Evolutionary conservation across 2,329 filamentous ascomycete species (phyloP).

Genomic region (Annulohypoxylon truncatum): DNA sequence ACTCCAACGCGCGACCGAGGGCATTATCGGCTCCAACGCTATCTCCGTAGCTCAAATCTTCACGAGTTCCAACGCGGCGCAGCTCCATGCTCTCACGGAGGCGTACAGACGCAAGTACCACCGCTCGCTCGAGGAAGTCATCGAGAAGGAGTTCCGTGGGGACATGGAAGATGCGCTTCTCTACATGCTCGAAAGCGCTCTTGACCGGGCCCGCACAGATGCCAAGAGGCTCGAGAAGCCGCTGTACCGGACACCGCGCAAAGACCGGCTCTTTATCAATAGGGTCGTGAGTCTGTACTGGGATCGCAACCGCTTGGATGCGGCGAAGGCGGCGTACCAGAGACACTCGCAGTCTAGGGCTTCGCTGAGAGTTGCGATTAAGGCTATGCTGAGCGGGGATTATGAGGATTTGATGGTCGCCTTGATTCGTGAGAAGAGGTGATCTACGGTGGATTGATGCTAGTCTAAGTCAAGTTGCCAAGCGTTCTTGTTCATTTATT

Average conservation of each 20-base stretch:
- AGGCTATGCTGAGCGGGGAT: constrained; percentile 45
- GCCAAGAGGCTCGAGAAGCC: constrained; percentile 44
- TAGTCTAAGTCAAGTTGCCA: neutral
- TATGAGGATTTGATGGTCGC: constrained; percentile 48
- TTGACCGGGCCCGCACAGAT: constrained; percentile 44
- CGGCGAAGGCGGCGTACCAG: constrained; percentile 44
- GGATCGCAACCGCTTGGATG: constrained; percentile 46
- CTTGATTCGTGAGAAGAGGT: constrained; percentile 46
- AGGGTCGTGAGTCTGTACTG: constrained; percentile 50
- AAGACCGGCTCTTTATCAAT: constrained; percentile 51
- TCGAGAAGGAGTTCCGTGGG: constrained; percentile 52
- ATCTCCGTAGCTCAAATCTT: constrained; percentile 51
- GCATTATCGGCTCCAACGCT: constrained; percentile 47
- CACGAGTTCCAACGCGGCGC: constrained; percentile 47
- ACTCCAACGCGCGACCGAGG: constrained; percentile 51
- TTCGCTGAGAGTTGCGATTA: constrained; percentile 45
- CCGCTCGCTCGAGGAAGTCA: constrained; percentile 49
- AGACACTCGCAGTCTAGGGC: constrained; percentile 22
- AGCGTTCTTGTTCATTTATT: neutral
- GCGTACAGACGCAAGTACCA: constrained; percentile 51
- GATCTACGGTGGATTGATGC: neutral
- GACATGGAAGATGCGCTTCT: constrained; percentile 52
- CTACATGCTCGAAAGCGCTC: constrained; percentile 45
- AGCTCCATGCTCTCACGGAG: constrained; percentile 49
- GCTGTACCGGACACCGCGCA: constrained; percentile 46